These are phyloP conservation scores for Neofusicoccum sp. DNA, from an alignment of 2,329 filamentous ascomycete species.

Conservation along the genomic window DNA sequence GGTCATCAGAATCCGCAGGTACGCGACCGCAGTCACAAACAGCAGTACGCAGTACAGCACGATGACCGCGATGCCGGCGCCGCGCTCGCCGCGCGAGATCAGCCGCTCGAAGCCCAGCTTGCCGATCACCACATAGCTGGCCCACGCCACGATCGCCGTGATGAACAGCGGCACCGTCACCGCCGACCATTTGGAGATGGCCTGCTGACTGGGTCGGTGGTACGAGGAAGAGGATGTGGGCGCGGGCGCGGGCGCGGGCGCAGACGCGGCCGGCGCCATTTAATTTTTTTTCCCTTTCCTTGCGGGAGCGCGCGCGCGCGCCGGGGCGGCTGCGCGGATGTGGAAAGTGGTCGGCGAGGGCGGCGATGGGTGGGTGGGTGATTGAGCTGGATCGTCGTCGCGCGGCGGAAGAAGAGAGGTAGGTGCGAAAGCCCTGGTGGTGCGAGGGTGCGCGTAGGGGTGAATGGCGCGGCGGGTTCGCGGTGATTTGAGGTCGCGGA, in stretches of 20 bases:
- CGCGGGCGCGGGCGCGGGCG: not conserved
- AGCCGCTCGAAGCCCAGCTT: slow-evolving; percentile 36
- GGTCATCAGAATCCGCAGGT: slow-evolving; percentile 69
- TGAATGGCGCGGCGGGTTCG: not conserved
- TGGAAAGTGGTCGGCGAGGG: too few species aligned
- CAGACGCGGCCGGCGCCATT: not conserved
- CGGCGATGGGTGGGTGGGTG: too few species aligned
- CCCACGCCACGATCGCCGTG: slow-evolving; percentile 66
- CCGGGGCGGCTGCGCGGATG: too few species aligned
- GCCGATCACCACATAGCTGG: slow-evolving; percentile 70
- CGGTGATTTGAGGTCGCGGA: not conserved
- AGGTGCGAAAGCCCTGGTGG: not conserved
- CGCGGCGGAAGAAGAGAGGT: not conserved
- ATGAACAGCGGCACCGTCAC: slow-evolving; percentile 72
- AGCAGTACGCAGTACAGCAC: slow-evolving; percentile 74
- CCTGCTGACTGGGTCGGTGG: slow-evolving; percentile 21
- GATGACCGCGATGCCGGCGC: slow-evolving; percentile 69
- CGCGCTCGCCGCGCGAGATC: slow-evolving; percentile 44
- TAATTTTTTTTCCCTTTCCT: too few species aligned
- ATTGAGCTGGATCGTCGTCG: too few species aligned
- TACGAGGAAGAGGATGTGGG: not conserved
- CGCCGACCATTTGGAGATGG: slow-evolving; percentile 60
- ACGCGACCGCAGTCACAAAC: slow-evolving; percentile 65
- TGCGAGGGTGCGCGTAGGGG: not conserved
- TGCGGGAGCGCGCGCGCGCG: too few species aligned